A percentile compares a stretch with the other conserved stretches of the same genome.
Conservation (phyloP, 1,284 basidiomycete genomes). For the Butyriboletus regius region DNA sequence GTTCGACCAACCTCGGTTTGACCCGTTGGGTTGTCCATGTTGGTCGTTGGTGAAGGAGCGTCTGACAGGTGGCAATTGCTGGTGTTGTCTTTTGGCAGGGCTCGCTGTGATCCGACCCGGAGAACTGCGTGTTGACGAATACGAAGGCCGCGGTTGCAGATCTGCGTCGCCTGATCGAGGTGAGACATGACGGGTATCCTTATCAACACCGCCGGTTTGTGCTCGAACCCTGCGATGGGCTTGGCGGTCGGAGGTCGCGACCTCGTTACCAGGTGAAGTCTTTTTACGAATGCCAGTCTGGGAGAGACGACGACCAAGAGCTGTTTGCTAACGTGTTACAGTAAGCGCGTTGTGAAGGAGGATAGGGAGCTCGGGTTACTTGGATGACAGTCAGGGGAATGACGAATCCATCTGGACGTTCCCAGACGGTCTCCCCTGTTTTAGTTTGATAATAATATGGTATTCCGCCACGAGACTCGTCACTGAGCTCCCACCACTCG, state of each 20-base stretch:
- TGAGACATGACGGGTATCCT: slow-evolving; percentile 25
- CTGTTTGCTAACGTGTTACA: slow-evolving; percentile 52
- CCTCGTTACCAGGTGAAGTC: background rate
- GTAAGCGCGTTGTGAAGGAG: slow-evolving; percentile 11
- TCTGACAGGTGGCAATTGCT: slow-evolving; percentile 23
- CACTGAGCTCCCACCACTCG: slow-evolving; percentile 91
- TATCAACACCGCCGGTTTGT: slow-evolving; percentile 33
- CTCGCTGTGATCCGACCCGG: slow-evolving; percentile 27
- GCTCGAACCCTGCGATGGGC: slow-evolving; percentile 35
- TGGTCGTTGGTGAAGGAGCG: slow-evolving; percentile 32
- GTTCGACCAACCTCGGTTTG: slow-evolving; percentile 23
- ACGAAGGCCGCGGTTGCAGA: slow-evolving; percentile 20
- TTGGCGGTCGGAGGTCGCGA: slow-evolving; percentile 20
- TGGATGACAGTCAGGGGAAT: slow-evolving; percentile 86
- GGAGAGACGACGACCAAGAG: slow-evolving; percentile 63
- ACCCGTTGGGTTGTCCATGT: slow-evolving; percentile 23
- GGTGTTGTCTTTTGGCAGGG: slow-evolving; percentile 19
- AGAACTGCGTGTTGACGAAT: slow-evolving; percentile 28
- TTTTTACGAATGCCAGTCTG: slow-evolving; percentile 31
- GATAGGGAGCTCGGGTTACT: slow-evolving; percentile 32
- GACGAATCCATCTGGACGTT: slow-evolving; percentile 75
- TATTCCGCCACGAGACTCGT: slow-evolving; percentile 68
- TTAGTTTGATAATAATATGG: slow-evolving; percentile 91
- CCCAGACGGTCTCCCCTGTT: slow-evolving; percentile 83
- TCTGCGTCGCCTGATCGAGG: slow-evolving; percentile 24